Conservation (phyloP, 768 basidiomycete species). For the Tremella mesenterica region DNA sequence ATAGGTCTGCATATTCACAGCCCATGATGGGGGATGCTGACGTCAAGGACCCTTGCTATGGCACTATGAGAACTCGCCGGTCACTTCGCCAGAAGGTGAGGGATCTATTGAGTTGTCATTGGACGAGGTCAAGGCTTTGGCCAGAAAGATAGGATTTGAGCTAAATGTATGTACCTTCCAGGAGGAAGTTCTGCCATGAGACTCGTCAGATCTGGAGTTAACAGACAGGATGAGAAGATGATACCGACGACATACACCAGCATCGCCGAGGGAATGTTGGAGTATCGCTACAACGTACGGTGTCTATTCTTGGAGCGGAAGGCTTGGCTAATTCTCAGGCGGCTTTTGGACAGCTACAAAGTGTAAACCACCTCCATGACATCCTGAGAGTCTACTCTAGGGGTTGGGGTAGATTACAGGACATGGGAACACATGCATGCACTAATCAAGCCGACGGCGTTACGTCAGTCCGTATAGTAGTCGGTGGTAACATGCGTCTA, state of each 20-base stretch:
- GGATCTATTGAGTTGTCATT: slow-evolving; percentile 77
- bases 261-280: slow-evolving; percentile 69
- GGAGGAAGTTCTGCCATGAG: neutral
- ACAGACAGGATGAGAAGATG: slow-evolving; percentile 61
- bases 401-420: too few relatives aligned
- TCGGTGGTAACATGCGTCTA: too few relatives aligned
- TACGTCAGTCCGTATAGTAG: too few relatives aligned
- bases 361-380: neutral
- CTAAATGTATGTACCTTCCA: slow-evolving; percentile 55
- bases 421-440: neutral
- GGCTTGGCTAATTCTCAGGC: too few relatives aligned
- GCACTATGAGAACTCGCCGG: slow-evolving; percentile 83
- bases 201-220: neutral
- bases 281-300: slow-evolving; percentile 72
- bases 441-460: too few relatives aligned
- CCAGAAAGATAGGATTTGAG: slow-evolving; percentile 67
- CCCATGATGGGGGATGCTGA: too few relatives aligned
- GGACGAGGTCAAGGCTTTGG: slow-evolving; percentile 76
- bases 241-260: slow-evolving; percentile 81
- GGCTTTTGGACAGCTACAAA: slow-evolving; percentile 25
- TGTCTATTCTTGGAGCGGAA: too few relatives aligned
- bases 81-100: slow-evolving; percentile 52
- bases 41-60: slow-evolving; percentile 74
- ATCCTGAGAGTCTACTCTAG: too few relatives aligned
- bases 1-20: slow-evolving; percentile 50